Evolutionary conservation across 116 monocot genomes (phyloP), one percentile per base, ranked within the genome.

Genomic region (Papilionanthe hybrid): DNA sequence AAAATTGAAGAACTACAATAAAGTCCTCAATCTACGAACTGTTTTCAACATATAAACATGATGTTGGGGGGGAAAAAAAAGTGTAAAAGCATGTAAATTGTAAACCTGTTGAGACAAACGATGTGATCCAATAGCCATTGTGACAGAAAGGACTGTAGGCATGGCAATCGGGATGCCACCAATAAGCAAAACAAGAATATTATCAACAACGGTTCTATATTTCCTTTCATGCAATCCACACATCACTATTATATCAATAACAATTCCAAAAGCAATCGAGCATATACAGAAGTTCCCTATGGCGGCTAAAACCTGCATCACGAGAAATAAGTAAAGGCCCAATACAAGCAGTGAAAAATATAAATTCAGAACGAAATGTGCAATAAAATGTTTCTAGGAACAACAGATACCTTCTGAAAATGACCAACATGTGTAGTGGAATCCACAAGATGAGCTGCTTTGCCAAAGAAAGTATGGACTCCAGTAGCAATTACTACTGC

Each of bases 401-500:
- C n/a, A 44, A n/a, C 73, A 73, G 13, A 73, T 73, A 80, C 85
- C 88, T 83, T 85, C 75, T 85, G 88, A 78, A 88, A 88, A 78
- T 88, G 88, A 8, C 88, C 88, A 83, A 88, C 79, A 80, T 88
- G 85, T 37, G 77, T 81, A 42, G 88, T 88, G 29, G 84, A 82
- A 19, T 88, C 88, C 27, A 85, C 88, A 29, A 88, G 88, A 84
- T 88, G 85, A 42, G 88, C 88, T 81, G 88, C 88, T 79, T 88
- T 88, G 41, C 88, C 88, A 79, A 88, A 88, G 83, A 88, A 88
- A 48, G 88, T 88, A 66, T 88, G 88, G 43, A 88, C 85, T 75
- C 88, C 88, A 76, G 88, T 88, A 69, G 88, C 88, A 78, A 88
- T 88, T 10, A 88, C 88, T 55, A 88, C 85, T 32, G 88, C 85